A percentile compares a stretch with the other conserved stretches of the same genome.
Conservation (phyloP, 805 yeast genomes). For the Kodamaea fukazawae region DNA sequence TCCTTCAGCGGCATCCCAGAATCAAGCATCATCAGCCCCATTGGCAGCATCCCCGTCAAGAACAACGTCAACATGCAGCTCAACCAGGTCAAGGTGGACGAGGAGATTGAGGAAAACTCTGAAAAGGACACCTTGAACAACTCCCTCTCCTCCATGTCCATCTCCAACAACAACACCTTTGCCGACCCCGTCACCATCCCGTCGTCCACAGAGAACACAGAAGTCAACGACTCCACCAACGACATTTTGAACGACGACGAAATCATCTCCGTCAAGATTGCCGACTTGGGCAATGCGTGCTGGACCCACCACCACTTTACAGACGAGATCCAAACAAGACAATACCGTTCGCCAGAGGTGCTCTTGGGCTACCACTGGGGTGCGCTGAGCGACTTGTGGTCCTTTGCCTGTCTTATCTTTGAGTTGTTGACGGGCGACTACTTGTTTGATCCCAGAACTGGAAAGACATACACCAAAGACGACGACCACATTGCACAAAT, state of each 20-base stretch:
- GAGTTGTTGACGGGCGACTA: constrained; percentile 94
- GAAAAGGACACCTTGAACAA: constrained; percentile 31
- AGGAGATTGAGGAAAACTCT: constrained; percentile 1
- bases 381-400: constrained; percentile 92
- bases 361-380: constrained; percentile 76
- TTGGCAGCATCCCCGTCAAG: constrained; percentile 9
- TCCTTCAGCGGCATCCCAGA: constrained; percentile 12
- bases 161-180: constrained; percentile 34
- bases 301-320: constrained; percentile 63
- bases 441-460: constrained; percentile 84
- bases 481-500: constrained; percentile 97
- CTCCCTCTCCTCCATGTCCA: constrained; percentile 44
- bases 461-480: constrained; percentile 75
- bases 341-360: constrained; percentile 65
- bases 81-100: not conserved
- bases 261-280: constrained; percentile 49
- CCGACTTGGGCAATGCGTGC: constrained; percentile 71
- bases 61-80: constrained; percentile 9
- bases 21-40: constrained; percentile 7
- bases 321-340: constrained; percentile 67
- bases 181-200: constrained; percentile 13
- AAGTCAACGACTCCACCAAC: constrained; percentile 12
- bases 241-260: constrained; percentile 17
- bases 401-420: constrained; percentile 87
- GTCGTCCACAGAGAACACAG: constrained; percentile 11